Evolutionary conservation across 805 yeast species (phyloP).

Genomic region (Candida vaughaniae): DNA sequence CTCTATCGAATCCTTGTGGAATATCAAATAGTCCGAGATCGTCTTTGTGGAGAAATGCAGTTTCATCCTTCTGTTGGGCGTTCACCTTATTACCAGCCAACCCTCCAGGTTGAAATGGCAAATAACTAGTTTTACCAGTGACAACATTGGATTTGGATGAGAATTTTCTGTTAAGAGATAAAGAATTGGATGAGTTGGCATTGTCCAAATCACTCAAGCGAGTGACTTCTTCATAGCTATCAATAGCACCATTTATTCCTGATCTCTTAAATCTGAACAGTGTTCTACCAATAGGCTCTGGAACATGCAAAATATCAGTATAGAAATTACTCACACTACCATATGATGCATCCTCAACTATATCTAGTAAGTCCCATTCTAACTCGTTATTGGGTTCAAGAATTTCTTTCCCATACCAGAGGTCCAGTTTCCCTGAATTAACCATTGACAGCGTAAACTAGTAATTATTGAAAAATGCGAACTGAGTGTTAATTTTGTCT

Average conservation of each 20-base stretch:
- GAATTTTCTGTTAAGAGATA: conserved; percentile 69
- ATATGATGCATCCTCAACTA: conserved; percentile 50
- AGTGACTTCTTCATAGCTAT: conserved; percentile 57
- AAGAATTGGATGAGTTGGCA: conserved; percentile 65
- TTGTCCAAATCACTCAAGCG: conserved; percentile 44
- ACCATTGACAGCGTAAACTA: too few relatives aligned
- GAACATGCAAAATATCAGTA: conserved; percentile 52
- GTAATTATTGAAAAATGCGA: too few relatives aligned
- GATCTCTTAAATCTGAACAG: conserved; percentile 64
- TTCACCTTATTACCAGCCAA: conserved; percentile 22
- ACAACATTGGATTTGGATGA: conserved; percentile 61
- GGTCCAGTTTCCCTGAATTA: not conserved
- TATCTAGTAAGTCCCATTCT: conserved; percentile 69
- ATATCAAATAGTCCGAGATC: conserved; percentile 69
- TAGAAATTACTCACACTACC: conserved; percentile 30
- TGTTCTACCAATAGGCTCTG: conserved; percentile 63
- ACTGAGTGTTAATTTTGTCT: too few relatives aligned
- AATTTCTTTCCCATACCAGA: conserved; percentile 33
- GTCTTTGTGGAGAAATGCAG: conserved; percentile 59
- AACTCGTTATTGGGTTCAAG: conserved; percentile 63
- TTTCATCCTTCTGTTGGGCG: conserved; percentile 26
- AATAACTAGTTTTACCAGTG: conserved; percentile 65
- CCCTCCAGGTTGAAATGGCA: conserved; percentile 97
- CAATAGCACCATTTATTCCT: conserved; percentile 75
- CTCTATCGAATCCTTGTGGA: conserved; percentile 81